Percentiles rank a stretch among this genome's conserved stretches.
Evolutionary conservation across 192 early-diverging fungal genomes (phyloP).

Genomic region (Lunasporangiospora selenospora): DNA sequence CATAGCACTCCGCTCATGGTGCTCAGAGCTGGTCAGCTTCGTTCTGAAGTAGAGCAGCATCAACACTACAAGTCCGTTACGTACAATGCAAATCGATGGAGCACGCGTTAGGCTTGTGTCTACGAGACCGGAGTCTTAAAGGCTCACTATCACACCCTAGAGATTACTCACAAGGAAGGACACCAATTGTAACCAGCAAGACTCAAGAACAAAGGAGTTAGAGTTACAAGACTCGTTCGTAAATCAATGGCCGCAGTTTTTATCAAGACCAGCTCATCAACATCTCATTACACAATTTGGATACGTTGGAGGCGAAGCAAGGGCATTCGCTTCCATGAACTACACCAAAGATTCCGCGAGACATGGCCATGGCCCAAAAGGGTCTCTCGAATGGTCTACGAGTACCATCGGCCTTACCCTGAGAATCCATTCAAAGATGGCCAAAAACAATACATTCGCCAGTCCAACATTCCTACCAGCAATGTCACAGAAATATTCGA

Average conservation of each 20-base stretch:
- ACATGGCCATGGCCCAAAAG: constrained; percentile 51
- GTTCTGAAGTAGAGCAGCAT: constrained; percentile 54
- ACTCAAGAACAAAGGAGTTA: constrained; percentile 49
- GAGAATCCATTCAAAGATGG: constrained; percentile 51
- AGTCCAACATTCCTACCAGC: constrained; percentile 57
- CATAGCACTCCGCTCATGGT: constrained; percentile 44
- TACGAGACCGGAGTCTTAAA: not conserved
- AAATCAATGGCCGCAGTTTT: constrained; percentile 44
- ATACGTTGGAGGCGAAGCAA: constrained; percentile 50
- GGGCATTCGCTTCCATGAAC: constrained; percentile 58
- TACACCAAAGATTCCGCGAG: constrained; percentile 39
- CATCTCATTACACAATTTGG: constrained; percentile 52
- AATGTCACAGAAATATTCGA: constrained; percentile 52
- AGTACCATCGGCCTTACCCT: constrained; percentile 38
- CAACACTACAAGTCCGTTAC: no score
- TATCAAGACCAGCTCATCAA: constrained; percentile 16
- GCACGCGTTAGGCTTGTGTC: not conserved
- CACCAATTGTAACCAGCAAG: constrained; percentile 53
- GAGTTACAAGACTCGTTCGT: constrained; percentile 38
- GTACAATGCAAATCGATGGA: no score
- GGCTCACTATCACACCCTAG: not conserved
- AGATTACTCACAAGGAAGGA: constrained; percentile 11
- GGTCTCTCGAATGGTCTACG: constrained; percentile 21
- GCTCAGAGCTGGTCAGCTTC: constrained; percentile 54
- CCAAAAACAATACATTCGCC: constrained; percentile 38